phyloP scores from a whole-genome alignment of 768 basidiomycete genomes.

The Collybiopsis luxurians region DNA sequence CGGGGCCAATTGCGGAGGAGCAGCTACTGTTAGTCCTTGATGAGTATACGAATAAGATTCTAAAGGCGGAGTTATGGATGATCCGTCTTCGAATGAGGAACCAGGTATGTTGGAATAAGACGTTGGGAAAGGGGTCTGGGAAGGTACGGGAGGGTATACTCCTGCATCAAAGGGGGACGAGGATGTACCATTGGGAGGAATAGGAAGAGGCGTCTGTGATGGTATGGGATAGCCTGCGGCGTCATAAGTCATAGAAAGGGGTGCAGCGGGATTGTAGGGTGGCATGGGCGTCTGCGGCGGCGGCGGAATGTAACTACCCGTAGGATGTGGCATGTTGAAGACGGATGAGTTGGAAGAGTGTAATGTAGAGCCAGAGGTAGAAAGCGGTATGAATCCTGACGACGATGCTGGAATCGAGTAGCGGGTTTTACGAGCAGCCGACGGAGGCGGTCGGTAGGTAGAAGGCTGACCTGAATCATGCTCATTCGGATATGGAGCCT shows the following conservation, averaged over 20 bases:
- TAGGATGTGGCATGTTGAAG: constrained; percentile 16
- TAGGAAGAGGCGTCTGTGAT: constrained; percentile 29
- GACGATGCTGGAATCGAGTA: constrained; percentile 66
- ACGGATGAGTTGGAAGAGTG: constrained; percentile 17
- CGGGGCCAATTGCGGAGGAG: constrained; percentile 22
- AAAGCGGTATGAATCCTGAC: constrained; percentile 66
- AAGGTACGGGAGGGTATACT: constrained; percentile 17
- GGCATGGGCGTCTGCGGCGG: constrained; percentile 43
- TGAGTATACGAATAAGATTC: constrained; percentile 7
- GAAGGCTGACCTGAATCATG: constrained; percentile 30
- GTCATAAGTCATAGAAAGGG: constrained; percentile 8
- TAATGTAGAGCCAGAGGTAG: constrained; percentile 29
- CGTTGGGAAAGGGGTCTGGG: constrained; percentile 20
- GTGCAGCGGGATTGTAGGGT: constrained; percentile 31
- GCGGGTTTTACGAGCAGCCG: constrained; percentile 48
- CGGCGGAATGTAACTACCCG: constrained; percentile 15
- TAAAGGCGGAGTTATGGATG: not conserved
- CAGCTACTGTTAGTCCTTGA: not conserved
- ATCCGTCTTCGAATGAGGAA: constrained; percentile 3
- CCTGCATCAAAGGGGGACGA: constrained; percentile 3
- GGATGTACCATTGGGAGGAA: constrained; percentile 19
- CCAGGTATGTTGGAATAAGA: constrained; percentile 1
- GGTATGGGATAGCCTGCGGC: constrained; percentile 23
- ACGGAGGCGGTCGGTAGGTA: constrained; percentile 32
- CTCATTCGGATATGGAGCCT: constrained; percentile 40